Conservation (phyloP, 352 stramenopile genomes). For the Phytophthora syringae region DNA sequence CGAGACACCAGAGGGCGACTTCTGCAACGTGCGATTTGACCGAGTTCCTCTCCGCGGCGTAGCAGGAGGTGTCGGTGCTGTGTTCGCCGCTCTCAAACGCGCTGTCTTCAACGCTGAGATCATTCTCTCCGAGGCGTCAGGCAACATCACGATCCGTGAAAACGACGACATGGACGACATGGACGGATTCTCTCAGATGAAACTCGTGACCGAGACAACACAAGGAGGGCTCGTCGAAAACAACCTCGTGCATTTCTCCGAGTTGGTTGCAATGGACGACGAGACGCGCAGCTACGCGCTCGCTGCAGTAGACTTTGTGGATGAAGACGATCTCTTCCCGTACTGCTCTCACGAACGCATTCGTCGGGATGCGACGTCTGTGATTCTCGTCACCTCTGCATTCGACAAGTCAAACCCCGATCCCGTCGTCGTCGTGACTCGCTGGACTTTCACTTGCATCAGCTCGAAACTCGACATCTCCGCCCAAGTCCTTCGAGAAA, state of each 20-base stretch:
- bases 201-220: conserved; percentile 26
- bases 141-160: conserved; percentile 40
- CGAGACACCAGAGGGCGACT: conserved; percentile 43
- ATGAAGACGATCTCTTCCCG: conserved; percentile 49
- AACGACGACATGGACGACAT: conserved; percentile 35
- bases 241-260: conserved; percentile 36
- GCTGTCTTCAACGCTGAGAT: conserved; percentile 42
- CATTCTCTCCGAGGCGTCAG: conserved; percentile 34
- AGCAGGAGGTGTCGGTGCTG: conserved; percentile 18
- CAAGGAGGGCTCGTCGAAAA: conserved; percentile 25
- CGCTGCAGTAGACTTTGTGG: conserved; percentile 29
- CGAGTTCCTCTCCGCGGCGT: conserved; percentile 27
- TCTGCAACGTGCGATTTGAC: conserved; percentile 53
- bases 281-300: conserved; percentile 9
- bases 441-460: conserved; percentile 32
- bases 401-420: neutral
- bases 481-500: conserved; percentile 17
- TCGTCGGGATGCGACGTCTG: conserved; percentile 38
- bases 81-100: conserved; percentile 31
- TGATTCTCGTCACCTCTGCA: conserved; percentile 23
- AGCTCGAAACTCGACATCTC: conserved; percentile 26
- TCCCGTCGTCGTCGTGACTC: conserved; percentile 36
- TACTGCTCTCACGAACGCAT: conserved; percentile 38
- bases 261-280: neutral
- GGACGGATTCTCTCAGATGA: conserved; percentile 25